These are phyloP conservation scores for Colletotrichum destructivum DNA, from an alignment of 2,329 filamentous ascomycete genomes.

Conservation along the genomic window DNA sequence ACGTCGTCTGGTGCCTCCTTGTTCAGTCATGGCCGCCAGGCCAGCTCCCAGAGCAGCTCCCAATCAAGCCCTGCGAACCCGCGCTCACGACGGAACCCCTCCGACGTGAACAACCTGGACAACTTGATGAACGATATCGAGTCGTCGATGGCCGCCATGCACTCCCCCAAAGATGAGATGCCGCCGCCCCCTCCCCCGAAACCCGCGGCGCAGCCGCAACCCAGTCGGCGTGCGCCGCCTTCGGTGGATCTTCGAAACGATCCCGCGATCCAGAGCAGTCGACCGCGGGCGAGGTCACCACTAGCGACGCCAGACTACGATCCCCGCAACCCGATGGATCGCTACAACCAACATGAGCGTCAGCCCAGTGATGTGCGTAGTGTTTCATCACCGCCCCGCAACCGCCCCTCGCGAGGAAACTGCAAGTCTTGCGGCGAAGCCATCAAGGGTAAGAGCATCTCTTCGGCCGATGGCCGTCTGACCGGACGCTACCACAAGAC, in stretches of 20 bases:
- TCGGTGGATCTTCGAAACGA: conserved; percentile 52
- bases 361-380: conserved; percentile 33
- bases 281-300: conserved; percentile 45
- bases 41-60: conserved; percentile 73
- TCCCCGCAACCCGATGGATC: conserved; percentile 38
- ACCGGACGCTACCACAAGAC: conserved; percentile 95
- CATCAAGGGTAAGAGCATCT: conserved; percentile 93
- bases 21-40: conserved; percentile 69
- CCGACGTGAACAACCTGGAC: conserved; percentile 63
- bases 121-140: conserved; percentile 71
- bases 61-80: conserved; percentile 70
- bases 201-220: conserved; percentile 41
- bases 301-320: conserved; percentile 45
- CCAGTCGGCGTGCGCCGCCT: conserved; percentile 27
- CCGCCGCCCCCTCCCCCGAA: conserved; percentile 44
- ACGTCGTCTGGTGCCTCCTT: conserved; percentile 76
- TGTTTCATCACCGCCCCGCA: conserved; percentile 46
- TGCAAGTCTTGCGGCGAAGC: conserved; percentile 86
- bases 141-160: conserved; percentile 62
- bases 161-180: conserved; percentile 48
- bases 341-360: conserved; percentile 33
- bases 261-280: conserved; percentile 47
- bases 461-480: conserved; percentile 91
- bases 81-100: conserved; percentile 54
- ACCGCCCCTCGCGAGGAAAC: conserved; percentile 73